A percentile compares a stretch with the other conserved stretches of the same genome.
Conservation (phyloP, 495 filamentous ascomycete genomes). For the Lepraria neglecta region DNA sequence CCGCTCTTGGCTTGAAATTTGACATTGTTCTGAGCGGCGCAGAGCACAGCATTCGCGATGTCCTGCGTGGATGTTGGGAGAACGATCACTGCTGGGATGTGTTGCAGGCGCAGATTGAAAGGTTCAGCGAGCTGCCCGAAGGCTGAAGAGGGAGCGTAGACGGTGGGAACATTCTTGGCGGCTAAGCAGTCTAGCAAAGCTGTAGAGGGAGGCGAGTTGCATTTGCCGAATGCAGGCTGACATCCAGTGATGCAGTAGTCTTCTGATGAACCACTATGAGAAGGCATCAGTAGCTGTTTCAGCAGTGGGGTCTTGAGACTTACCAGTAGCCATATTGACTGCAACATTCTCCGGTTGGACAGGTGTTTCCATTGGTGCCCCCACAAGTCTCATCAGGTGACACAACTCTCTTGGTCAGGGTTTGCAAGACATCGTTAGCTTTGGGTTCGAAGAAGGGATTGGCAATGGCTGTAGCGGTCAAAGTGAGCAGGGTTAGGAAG, state of each 20-base stretch:
- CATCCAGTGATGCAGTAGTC: slow-evolving; percentile 26
- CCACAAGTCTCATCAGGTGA: slow-evolving; percentile 28
- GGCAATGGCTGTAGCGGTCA: neutral
- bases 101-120: slow-evolving; percentile 60
- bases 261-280: slow-evolving; percentile 23
- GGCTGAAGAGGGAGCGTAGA: slow-evolving; percentile 14
- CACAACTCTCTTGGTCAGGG: slow-evolving; percentile 14
- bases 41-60: slow-evolving; percentile 53
- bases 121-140: slow-evolving; percentile 24
- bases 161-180: slow-evolving; percentile 19
- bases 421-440: neutral
- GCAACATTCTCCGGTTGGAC: slow-evolving; percentile 28
- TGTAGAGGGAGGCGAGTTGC: slow-evolving; percentile 12
- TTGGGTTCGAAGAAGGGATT: neutral
- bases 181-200: slow-evolving; percentile 20
- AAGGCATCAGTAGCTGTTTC: neutral
- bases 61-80: slow-evolving; percentile 52
- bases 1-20: slow-evolving; percentile 66
- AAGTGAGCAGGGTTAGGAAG: neutral
- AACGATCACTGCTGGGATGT: slow-evolving; percentile 56
- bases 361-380: slow-evolving; percentile 24
- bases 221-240: slow-evolving; percentile 25
- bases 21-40: slow-evolving; percentile 46
- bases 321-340: slow-evolving; percentile 29
- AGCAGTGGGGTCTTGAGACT: neutral